A percentile compares a stretch with the other conserved stretches of the same genome.
These are phyloP conservation scores for Ascochyta lentis DNA, from an alignment of 2,329 filamentous ascomycete genomes.

Conservation along the genomic window DNA sequence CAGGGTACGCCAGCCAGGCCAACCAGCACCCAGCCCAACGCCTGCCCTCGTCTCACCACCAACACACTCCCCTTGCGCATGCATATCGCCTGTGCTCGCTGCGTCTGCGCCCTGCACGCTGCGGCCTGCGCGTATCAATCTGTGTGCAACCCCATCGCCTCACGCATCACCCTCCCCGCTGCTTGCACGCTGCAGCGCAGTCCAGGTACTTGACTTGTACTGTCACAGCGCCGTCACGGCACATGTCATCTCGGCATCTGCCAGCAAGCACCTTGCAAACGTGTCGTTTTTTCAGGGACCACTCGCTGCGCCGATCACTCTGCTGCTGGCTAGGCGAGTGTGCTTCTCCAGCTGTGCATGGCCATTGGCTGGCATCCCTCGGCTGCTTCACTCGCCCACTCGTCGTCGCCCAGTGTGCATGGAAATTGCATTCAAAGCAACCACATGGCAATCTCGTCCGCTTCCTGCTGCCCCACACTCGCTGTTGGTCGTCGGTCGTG, in stretches of 20 bases:
- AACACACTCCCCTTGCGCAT: conserved; percentile 15
- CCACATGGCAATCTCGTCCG: conserved; percentile 4
- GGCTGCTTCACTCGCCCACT: conserved; percentile 5
- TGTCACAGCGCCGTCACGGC: background rate
- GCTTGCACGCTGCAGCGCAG: background rate
- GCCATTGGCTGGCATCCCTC: background rate
- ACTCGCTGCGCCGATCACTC: conserved; percentile 5
- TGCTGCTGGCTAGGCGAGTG: background rate
- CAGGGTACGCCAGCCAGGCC: background rate
- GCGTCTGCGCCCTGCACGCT: background rate
- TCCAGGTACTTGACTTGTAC: background rate
- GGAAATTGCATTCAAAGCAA: conserved; percentile 1
- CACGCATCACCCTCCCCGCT: conserved; percentile 1
- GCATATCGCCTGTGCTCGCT: conserved; percentile 2
- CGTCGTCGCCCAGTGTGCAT: background rate
- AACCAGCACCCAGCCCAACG: conserved; percentile 3
- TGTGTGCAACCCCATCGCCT: conserved; percentile 5
- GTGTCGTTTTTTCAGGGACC: conserved; percentile 16
- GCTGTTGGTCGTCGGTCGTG: conserved; percentile 3
- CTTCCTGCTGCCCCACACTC: conserved; percentile 10
- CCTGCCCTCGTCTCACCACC: conserved; percentile 13
- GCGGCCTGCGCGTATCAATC: conserved; percentile 1
- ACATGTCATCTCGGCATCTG: conserved; percentile 1
- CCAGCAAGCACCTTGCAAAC: conserved; percentile 11
- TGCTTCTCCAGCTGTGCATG: background rate